A percentile compares a stretch with the other conserved stretches of the same genome.
phyloP scores from a whole-genome alignment of 495 filamentous ascomycete genomes.

The Jackrogersella multiformis region DNA sequence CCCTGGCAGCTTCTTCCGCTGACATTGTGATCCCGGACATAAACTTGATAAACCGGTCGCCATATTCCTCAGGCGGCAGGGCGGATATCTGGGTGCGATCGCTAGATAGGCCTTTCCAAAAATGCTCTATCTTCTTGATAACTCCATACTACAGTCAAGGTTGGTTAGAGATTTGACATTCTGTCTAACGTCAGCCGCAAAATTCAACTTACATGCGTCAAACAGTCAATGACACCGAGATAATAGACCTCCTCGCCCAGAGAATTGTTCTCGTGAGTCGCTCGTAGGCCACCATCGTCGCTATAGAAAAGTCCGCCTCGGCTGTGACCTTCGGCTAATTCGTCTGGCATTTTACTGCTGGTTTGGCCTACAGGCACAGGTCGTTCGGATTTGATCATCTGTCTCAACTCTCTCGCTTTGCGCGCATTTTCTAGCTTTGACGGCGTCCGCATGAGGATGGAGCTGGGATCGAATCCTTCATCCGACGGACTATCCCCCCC shows the following conservation, averaged over 20 bases:
- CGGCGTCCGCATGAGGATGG: constrained; percentile 85
- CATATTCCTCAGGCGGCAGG: constrained; percentile 90
- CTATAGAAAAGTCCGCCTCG: constrained; percentile 77
- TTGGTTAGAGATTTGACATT: constrained; percentile 40
- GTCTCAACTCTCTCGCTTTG: constrained; percentile 89
- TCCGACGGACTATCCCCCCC: constrained; percentile 72
- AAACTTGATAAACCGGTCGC: constrained; percentile 93
- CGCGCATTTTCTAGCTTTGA: constrained; percentile 92
- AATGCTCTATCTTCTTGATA: constrained; percentile 88
- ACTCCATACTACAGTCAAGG: constrained; percentile 74
- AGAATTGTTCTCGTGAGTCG: constrained; percentile 88
- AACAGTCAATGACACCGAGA: constrained; percentile 95
- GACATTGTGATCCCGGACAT: constrained; percentile 91
- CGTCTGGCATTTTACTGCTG: constrained; percentile 86
- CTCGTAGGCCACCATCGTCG: constrained; percentile 89
- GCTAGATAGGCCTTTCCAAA: constrained; percentile 88
- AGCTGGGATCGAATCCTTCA: constrained; percentile 57
- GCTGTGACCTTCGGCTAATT: constrained; percentile 69
- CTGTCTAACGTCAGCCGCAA: background rate
- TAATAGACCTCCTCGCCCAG: constrained; percentile 96
- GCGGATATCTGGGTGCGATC: constrained; percentile 89
- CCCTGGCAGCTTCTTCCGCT: constrained; percentile 77
- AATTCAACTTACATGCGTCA: constrained; percentile 81
- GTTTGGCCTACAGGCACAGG: constrained; percentile 90
- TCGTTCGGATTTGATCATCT: constrained; percentile 90